Percentiles rank a stretch among this genome's conserved stretches.
Evolutionary conservation across 768 basidiomycete species (phyloP).

Genomic region (Suillus subalutaceus): DNA sequence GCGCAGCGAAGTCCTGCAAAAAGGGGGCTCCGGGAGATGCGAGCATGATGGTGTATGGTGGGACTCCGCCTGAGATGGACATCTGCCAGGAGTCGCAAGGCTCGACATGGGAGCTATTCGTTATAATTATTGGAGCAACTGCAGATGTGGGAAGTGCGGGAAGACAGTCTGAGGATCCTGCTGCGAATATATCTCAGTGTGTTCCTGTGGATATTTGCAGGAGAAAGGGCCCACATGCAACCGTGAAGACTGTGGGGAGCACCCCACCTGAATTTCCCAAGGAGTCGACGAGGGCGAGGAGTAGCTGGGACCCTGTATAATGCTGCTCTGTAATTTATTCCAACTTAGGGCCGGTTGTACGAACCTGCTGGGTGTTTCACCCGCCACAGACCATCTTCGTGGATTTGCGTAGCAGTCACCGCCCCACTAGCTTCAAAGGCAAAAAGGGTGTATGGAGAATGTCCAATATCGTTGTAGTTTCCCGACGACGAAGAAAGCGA

Average conservation of each 20-base stretch:
- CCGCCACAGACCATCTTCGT: slow-evolving; percentile 39
- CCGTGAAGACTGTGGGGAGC: slow-evolving; percentile 35
- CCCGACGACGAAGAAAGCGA: slow-evolving; percentile 8
- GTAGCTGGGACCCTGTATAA: slow-evolving; percentile 42
- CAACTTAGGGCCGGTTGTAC: slow-evolving; percentile 16
- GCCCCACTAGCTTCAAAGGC: slow-evolving; percentile 41
- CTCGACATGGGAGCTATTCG: slow-evolving; percentile 42
- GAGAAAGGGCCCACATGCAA: slow-evolving; percentile 32
- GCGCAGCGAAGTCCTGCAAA: slow-evolving; percentile 43
- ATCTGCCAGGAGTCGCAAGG: slow-evolving; percentile 54
- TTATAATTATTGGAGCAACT: slow-evolving; percentile 35
- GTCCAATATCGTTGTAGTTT: slow-evolving; percentile 15
- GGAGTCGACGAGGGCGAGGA: slow-evolving; percentile 49
- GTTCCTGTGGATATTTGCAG: neutral
- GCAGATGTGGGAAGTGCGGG: slow-evolving; percentile 19
- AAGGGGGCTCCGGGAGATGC: slow-evolving; percentile 39
- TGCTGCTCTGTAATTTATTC: neutral
- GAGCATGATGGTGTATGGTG: slow-evolving; percentile 48
- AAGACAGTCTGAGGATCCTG: slow-evolving; percentile 32
- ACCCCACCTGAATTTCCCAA: slow-evolving; percentile 46
- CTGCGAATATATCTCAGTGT: slow-evolving; percentile 15
- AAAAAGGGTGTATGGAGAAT: slow-evolving; percentile 45
- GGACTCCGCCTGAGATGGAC: slow-evolving; percentile 43
- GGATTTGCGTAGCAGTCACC: slow-evolving; percentile 35
- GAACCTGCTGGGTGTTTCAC: slow-evolving; percentile 43